Base-by-base conservation (phyloP, 768 basidiomycete genomes). In the Boletus patriciae region DNA sequence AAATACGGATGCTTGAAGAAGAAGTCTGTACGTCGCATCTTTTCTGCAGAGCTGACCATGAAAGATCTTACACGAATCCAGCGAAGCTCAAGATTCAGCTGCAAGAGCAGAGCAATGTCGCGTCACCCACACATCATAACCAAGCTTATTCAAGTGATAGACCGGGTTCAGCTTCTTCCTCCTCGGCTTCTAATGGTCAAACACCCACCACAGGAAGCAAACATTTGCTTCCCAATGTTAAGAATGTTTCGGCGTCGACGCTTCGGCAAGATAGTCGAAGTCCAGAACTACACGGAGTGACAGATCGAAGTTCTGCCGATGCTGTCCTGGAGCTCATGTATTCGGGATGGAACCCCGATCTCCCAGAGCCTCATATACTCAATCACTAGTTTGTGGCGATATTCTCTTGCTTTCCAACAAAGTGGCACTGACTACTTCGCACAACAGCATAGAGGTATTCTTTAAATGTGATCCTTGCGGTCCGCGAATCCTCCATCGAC, bases 391-490 rank as follows among this genome's bases (percentile, higher is more conserved):
- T 62, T 55, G 86, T 77, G n/a, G 50, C 50, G 21, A 44, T 50
- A 7, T 46, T 49, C 34, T 59, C 40, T 48, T n/a, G 19, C 44
- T 19, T 61, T 63, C 33, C 57, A 56, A 44, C 21, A 3, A 29
- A 41, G 38, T 12, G 6, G 13, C 33, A 34, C 58, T 72, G 42
- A 73, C 34, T 36, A 73, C 34, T 36, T 48, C 4, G 12, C 18
- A 31, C 47, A 58, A 15, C 62, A 94, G 91, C 59, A 83, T 96
- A 66, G 90, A 94, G 36, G 77, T 89, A 12, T 97, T 94, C 74
- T 97, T 96, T 73, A 83, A 84, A 67, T 87, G 86, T 64, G 92
- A 94, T 69, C 92, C 93, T 42, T 92, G 91, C 65, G 85, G 90
- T 45, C 87, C 92, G 25, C 83, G 90, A 45, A 85, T 95, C 49